Evolutionary conservation across 148 eudicot species (phyloP).

Genomic region (Agrostemma githago): DNA sequence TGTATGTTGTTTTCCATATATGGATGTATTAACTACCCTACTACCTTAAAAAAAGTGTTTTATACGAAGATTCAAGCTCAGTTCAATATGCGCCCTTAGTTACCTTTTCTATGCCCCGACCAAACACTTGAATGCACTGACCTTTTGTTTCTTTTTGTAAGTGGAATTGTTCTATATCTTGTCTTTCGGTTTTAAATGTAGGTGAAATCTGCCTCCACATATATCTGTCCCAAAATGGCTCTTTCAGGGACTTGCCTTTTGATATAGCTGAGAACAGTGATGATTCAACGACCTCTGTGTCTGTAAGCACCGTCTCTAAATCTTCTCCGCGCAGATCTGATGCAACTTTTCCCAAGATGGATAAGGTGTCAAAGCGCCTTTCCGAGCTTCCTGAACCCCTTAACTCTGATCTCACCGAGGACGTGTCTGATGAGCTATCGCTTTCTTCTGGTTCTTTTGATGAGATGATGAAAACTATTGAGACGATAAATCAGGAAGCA

Average conservation of each 20-base stretch:
- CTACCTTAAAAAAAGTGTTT: no score
- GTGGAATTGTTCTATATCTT: neutral
- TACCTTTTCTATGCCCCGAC: no score
- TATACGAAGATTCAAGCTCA: no score
- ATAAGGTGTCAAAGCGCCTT: constrained; percentile 31
- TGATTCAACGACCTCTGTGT: constrained; percentile 36
- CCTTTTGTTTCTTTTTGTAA: neutral
- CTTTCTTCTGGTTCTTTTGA: constrained; percentile 47
- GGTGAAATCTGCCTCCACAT: constrained; percentile 89
- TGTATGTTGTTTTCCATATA: no score
- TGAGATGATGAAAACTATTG: constrained; percentile 52
- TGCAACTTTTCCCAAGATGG: constrained; percentile 41
- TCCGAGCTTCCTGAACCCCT: constrained; percentile 42
- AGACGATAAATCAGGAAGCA: constrained; percentile 43
- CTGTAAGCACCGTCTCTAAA: constrained; percentile 34
- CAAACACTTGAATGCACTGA: no score
- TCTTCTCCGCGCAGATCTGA: constrained; percentile 46
- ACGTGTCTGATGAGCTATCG: constrained; percentile 36
- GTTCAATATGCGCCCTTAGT: no score
- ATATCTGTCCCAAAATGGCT: constrained; percentile 62
- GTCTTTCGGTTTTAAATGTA: constrained; percentile 16
- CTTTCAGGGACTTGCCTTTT: constrained; percentile 33
- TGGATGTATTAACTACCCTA: no score
- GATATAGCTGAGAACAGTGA: constrained; percentile 22
- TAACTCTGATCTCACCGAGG: constrained; percentile 31